These are phyloP conservation scores for Cladosporium sp. DNA, from an alignment of 2,329 filamentous ascomycete species.

Conservation along the genomic window DNA sequence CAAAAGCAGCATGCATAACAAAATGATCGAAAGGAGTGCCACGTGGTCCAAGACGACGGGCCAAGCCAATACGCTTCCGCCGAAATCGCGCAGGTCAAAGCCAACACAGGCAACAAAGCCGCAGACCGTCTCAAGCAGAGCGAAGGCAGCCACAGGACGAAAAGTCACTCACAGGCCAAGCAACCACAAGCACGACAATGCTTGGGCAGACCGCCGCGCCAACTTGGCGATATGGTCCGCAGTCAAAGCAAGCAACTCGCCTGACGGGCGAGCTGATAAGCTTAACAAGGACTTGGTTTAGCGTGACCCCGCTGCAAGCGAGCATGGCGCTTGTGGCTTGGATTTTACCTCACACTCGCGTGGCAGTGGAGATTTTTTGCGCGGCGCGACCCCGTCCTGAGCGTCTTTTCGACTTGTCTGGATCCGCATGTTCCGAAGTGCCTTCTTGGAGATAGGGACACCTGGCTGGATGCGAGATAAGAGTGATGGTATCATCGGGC, in stretches of 20 bases:
- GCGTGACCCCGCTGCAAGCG: slow-evolving; percentile 15
- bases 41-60: slow-evolving; percentile 1
- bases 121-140: slow-evolving; percentile 1
- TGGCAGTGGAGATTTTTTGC: slow-evolving; percentile 13
- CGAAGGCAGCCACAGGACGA: neutral
- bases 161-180: slow-evolving; percentile 15
- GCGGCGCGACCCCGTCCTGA: slow-evolving; percentile 9
- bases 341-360: slow-evolving; percentile 19
- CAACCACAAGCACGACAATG: slow-evolving; percentile 14
- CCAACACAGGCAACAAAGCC: neutral
- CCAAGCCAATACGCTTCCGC: slow-evolving; percentile 6
- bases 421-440: slow-evolving; percentile 16
- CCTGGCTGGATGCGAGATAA: neutral
- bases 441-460: neutral
- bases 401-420: slow-evolving; percentile 15
- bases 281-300: slow-evolving; percentile 18
- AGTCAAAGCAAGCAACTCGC: slow-evolving; percentile 18
- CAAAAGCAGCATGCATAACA: neutral
- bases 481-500: neutral
- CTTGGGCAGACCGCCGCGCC: slow-evolving; percentile 14
- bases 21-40: neutral
- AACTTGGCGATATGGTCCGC: slow-evolving; percentile 16
- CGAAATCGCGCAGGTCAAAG: slow-evolving; percentile 9
- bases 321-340: slow-evolving; percentile 15
- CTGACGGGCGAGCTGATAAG: slow-evolving; percentile 18